Conservation (phyloP, 2,329 filamentous ascomycete species). For the Zymoseptoria brevis region DNA sequence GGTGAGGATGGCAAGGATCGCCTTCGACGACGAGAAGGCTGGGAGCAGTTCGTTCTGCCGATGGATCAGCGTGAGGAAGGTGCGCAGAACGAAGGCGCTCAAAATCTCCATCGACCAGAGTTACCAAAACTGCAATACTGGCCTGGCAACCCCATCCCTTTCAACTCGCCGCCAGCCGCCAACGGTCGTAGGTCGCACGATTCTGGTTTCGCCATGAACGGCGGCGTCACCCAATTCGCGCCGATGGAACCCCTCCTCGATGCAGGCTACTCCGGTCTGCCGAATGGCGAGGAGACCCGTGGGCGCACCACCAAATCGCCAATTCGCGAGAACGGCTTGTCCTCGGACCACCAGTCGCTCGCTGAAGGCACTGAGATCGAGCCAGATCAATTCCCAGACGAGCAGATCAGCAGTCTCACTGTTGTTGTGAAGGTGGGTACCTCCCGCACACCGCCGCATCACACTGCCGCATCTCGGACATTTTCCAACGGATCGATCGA, state of each 20-base stretch:
- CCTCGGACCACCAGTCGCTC: slow-evolving; percentile 13
- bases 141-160: slow-evolving; percentile 12
- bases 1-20: slow-evolving; percentile 73
- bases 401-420: slow-evolving; percentile 45
- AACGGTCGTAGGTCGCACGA: slow-evolving; percentile 25
- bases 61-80: slow-evolving; percentile 62
- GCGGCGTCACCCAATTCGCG: slow-evolving; percentile 15
- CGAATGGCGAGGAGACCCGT: slow-evolving; percentile 23
- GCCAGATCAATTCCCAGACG: slow-evolving; percentile 44
- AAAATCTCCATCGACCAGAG: slow-evolving; percentile 35
- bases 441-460: slow-evolving; percentile 31
- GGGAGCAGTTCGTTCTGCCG: slow-evolving; percentile 71
- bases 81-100: slow-evolving; percentile 66
- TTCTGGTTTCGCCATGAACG: slow-evolving; percentile 21
- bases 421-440: slow-evolving; percentile 41
- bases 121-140: slow-evolving; percentile 28
- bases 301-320: slow-evolving; percentile 27
- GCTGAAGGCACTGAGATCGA: slow-evolving; percentile 21
- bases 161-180: slow-evolving; percentile 24
- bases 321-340: slow-evolving; percentile 19
- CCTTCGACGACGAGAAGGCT: slow-evolving; percentile 64
- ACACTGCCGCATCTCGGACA: slow-evolving; percentile 38
- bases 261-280: slow-evolving; percentile 12
- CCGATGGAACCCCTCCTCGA: slow-evolving; percentile 16
- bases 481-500: slow-evolving; percentile 52